A percentile compares a stretch with the other conserved stretches of the same genome.
These are phyloP conservation scores for Apiospora aurea DNA, from an alignment of 2,329 filamentous ascomycete species.

Conservation along the genomic window DNA sequence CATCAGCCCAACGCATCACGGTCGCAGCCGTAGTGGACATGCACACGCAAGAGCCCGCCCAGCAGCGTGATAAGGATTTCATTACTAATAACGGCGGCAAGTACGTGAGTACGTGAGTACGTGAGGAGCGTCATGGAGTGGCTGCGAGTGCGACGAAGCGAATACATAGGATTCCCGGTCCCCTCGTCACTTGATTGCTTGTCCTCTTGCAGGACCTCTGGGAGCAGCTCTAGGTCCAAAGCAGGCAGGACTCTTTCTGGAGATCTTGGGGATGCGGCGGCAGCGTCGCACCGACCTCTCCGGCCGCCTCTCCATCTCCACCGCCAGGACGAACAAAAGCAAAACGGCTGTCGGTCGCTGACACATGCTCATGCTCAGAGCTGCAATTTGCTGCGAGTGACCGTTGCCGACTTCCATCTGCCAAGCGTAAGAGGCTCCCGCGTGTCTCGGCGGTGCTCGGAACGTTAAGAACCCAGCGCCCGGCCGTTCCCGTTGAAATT, in stretches of 20 bases:
- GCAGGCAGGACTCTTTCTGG: too few relatives aligned
- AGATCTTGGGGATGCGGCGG: too few relatives aligned
- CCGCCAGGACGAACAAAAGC: too few relatives aligned
- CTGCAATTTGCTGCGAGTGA: not conserved
- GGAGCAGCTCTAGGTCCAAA: too few relatives aligned
- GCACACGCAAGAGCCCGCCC: not conserved
- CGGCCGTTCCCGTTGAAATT: too few relatives aligned
- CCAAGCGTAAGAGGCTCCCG: not conserved
- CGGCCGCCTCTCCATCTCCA: not conserved
- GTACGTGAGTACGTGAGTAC: not conserved
- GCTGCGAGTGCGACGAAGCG: not conserved
- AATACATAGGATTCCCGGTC: conserved; percentile 7
- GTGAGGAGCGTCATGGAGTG: too few relatives aligned
- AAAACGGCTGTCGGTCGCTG: not conserved
- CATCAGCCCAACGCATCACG: not conserved
- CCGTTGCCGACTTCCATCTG: not conserved
- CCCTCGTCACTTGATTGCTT: not conserved
- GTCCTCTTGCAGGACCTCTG: too few relatives aligned
- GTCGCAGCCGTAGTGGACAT: conserved; percentile 8
- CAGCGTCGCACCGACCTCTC: too few relatives aligned
- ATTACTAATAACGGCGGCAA: not conserved
- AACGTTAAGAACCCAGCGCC: not conserved
- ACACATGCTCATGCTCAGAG: not conserved
- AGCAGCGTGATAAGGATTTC: not conserved
- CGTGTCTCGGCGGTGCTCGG: conserved; percentile 10